Evolutionary conservation across 2,329 filamentous ascomycete genomes (phyloP), one percentile per base, ranked within the genome.

Genomic region (Fusarium drepaniforme): DNA sequence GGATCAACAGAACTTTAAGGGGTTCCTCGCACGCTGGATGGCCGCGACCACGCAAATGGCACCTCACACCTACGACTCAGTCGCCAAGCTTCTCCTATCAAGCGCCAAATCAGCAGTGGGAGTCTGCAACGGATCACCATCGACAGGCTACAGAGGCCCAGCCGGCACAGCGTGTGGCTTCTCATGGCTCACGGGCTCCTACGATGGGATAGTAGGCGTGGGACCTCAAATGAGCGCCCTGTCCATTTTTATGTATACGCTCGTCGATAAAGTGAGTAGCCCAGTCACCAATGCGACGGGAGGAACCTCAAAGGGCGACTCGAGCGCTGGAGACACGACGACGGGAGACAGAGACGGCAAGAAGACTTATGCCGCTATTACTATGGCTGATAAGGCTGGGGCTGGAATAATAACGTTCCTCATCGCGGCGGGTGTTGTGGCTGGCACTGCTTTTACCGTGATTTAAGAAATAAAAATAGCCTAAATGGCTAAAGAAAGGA

Each of bases 1-100:
- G 73, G 93, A 95, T 81, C 92, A 95, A 84, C 88, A 89, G 78
- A 91, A 88, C 58, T 95, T 95, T 90, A 95, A 95, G 84, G 93
- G 92, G 13, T 95, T 94, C 81, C 85, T 94, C 30, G 83, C 90
- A 30, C 91, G 93, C 53, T 95, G 92, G 90, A 83, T 92, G 80
- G 87, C 90, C 1, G 84, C 84, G 21, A 88, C 89, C 2, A 83
- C 86, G 8, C 86, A 89, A 79, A 80, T 92, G 77, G 90, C 88
- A 2, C 88, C 90, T 1, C 85, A 86, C 73, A 89, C 87, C 2
- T 84, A 82, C 69, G 82, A 86, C 59, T 82, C 79, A 6, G 88
- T 92, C 71, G 84, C 85, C 77, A 84, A 86, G 7, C 82, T 90
- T n/a, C 81, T 93, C 51, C 80, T 82, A 37, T 81, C 83, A n/a